Conservation (phyloP, 352 stramenopile genomes). For the Globisporangium parvum region DNA sequence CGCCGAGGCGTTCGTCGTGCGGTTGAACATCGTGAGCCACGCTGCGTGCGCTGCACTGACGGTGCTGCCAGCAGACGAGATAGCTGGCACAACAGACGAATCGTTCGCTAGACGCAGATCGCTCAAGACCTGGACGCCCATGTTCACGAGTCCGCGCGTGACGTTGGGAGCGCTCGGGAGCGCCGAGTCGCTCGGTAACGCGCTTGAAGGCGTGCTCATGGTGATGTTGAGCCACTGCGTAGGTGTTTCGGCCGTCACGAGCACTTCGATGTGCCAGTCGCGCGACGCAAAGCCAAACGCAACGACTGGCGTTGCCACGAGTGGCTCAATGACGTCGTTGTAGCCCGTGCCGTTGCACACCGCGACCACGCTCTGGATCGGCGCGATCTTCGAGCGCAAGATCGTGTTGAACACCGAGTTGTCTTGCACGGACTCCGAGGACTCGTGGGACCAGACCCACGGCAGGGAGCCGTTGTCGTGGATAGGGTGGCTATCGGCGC, state of each 20-base stretch:
- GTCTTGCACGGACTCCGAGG: neutral
- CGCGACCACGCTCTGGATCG: neutral
- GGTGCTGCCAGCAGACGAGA: neutral
- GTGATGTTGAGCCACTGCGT: conserved; percentile 2
- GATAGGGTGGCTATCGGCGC: neutral
- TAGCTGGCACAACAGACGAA: neutral
- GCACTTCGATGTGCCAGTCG: conserved; percentile 6
- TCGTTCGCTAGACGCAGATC: neutral
- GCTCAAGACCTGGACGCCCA: neutral
- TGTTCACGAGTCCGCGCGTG: conserved; percentile 5
- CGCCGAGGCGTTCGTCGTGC: neutral
- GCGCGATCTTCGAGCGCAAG: conserved; percentile 7
- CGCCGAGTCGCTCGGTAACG: neutral
- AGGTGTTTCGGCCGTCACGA: neutral
- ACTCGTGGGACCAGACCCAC: neutral
- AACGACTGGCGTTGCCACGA: neutral
- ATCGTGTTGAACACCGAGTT: conserved; percentile 14
- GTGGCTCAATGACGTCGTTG: neutral
- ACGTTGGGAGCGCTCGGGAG: conserved; percentile 9
- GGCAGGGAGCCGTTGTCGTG: neutral
- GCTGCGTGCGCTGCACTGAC: neutral
- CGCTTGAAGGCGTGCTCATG: neutral
- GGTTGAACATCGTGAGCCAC: neutral
- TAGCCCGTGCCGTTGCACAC: neutral
- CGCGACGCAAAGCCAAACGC: conserved; percentile 14